Evolutionary conservation across 768 basidiomycete genomes (phyloP).

Genomic region (Neoboletus subvelutipes): DNA sequence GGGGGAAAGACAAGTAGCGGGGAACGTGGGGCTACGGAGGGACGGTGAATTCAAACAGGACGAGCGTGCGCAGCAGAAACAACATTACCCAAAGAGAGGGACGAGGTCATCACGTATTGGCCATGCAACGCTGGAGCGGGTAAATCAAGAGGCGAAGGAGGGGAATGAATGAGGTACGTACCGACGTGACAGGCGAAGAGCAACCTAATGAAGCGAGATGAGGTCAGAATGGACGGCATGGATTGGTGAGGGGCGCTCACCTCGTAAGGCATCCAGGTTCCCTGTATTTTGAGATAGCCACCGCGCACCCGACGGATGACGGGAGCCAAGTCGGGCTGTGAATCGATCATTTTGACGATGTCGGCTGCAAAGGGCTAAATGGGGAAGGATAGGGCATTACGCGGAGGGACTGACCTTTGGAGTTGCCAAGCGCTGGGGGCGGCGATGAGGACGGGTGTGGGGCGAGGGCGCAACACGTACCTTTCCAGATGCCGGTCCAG

Average conservation of each 20-base stretch:
- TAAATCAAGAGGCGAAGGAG: conserved; percentile 12
- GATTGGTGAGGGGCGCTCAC: conserved; percentile 39
- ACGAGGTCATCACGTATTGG: conserved; percentile 81
- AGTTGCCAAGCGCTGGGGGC: conserved; percentile 71
- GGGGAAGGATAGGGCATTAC: conserved; percentile 10
- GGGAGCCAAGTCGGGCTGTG: conserved; percentile 81
- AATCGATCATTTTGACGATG: conserved; percentile 91
- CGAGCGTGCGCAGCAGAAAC: not conserved
- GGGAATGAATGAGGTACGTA: conserved; percentile 37
- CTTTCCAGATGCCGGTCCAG: conserved; percentile 96
- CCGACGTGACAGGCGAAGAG: conserved; percentile 77
- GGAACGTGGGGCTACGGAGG: conserved; percentile 70
- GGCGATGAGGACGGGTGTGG: conserved; percentile 11
- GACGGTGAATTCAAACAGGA: conserved; percentile 18
- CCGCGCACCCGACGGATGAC: conserved; percentile 83
- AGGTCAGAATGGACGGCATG: conserved; percentile 17
- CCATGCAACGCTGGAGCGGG: conserved; percentile 71
- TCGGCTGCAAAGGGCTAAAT: conserved; percentile 56
- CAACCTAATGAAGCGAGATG: conserved; percentile 52
- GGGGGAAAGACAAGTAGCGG: conserved; percentile 78
- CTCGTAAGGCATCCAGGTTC: conserved; percentile 94
- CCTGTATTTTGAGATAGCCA: conserved; percentile 89
- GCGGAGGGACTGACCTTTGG: conserved; percentile 60
- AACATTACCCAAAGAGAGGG: conserved; percentile 79
- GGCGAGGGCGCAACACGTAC: conserved; percentile 37